phyloP scores from a whole-genome alignment of 768 basidiomycete species.

The Exidia glandulosa region DNA sequence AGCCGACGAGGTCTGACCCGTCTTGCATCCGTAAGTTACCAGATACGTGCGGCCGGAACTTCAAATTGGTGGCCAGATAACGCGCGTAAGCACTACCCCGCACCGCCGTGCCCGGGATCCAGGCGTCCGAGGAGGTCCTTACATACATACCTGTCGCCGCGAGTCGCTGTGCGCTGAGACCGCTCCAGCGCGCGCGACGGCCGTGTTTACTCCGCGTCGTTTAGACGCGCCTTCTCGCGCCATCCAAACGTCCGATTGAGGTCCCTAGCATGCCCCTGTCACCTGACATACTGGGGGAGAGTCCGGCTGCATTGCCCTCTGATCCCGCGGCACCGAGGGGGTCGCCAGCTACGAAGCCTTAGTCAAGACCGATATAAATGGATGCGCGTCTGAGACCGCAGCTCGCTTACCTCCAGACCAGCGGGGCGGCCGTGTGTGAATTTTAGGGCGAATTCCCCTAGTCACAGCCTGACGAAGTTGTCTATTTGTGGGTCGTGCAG shows the following conservation, averaged over 20 bases:
- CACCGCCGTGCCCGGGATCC: not conserved
- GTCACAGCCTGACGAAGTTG: not conserved
- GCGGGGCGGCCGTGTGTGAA: not conserved
- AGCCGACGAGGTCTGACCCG: not conserved
- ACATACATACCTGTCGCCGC: not conserved
- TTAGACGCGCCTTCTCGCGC: not conserved
- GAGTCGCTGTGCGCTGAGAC: not conserved
- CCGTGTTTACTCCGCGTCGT: not conserved
- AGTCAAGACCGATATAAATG: not conserved
- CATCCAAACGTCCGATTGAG: not conserved
- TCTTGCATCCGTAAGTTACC: not conserved
- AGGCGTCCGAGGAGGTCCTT: not conserved
- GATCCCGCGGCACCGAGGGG: not conserved
- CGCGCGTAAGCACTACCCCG: not conserved
- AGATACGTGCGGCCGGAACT: not conserved
- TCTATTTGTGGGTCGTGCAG: not conserved
- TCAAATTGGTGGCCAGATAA: not conserved
- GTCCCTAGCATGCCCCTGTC: not conserved
- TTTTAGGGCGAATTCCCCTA: not conserved
- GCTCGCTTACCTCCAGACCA: too few relatives aligned
- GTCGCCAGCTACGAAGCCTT: too few relatives aligned
- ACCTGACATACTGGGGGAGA: not conserved
- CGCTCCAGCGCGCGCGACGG: too few relatives aligned
- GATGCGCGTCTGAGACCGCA: not conserved
- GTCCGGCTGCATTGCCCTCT: not conserved